A percentile compares a stretch with the other conserved stretches of the same genome.
Conservation (phyloP, 2,329 filamentous ascomycete genomes). For the Epichloe elymi region DNA sequence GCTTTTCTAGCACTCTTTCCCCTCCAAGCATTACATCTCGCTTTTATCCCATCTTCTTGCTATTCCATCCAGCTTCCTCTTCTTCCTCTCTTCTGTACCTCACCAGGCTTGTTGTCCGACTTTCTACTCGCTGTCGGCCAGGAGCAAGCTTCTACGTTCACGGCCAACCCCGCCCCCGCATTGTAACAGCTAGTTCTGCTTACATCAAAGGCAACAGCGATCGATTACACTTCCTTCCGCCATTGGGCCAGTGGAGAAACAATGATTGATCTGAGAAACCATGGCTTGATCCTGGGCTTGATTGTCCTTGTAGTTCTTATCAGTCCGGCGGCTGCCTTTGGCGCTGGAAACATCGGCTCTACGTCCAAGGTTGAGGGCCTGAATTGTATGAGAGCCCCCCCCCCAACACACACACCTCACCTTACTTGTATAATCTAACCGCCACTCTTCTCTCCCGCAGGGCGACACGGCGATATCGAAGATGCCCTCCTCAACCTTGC, state of each 20-base stretch:
- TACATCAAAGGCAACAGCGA: not conserved
- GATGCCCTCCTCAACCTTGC: constrained; percentile 69
- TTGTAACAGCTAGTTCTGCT: not conserved
- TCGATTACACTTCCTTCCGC: not conserved
- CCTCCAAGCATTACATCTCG: not conserved
- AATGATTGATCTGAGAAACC: constrained; percentile 37
- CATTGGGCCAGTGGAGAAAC: not conserved
- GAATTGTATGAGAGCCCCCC: constrained; percentile 46
- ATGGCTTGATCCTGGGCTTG: constrained; percentile 40
- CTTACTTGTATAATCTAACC: not conserved
- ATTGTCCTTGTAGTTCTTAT: constrained; percentile 53
- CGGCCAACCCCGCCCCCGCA: not conserved
- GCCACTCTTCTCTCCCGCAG: constrained; percentile 20
- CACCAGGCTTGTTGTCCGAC: not conserved
- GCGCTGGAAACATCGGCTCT: constrained; percentile 77
- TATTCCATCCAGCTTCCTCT: not conserved
- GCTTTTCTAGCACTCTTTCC: not conserved
- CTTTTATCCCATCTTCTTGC: not conserved
- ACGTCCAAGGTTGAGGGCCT: constrained; percentile 70
- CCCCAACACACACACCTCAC: not conserved
- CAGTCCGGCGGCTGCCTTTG: constrained; percentile 61
- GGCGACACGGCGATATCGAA: constrained; percentile 86
- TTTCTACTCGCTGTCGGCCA: not conserved
- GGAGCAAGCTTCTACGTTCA: not conserved
- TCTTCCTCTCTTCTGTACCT: not conserved